Percentiles rank a stretch among this genome's conserved stretches.
Conservation (phyloP, 225 moss, liverwort and hornwort species). For the Physcomitrium patens region DNA sequence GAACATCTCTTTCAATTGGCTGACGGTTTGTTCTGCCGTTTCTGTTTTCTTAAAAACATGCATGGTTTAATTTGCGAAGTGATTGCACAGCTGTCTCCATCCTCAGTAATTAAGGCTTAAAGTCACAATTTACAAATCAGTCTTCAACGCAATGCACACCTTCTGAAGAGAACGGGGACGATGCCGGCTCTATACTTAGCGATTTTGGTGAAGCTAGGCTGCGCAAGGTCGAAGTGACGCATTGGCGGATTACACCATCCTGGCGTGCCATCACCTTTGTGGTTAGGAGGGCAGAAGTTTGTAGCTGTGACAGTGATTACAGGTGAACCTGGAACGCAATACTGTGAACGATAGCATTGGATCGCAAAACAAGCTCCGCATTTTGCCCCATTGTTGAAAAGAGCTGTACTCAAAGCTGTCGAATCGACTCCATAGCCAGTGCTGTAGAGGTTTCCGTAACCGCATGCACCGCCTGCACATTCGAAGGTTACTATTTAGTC, state of each 20-base stretch:
- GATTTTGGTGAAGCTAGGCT: constrained; percentile 69
- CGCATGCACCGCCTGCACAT: constrained; percentile 62
- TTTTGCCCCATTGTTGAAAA: constrained; percentile 66
- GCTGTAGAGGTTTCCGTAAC: constrained; percentile 64
- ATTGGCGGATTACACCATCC: constrained; percentile 89
- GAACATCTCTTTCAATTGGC: not conserved
- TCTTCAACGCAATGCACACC: constrained; percentile 40
- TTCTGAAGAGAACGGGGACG: constrained; percentile 79
- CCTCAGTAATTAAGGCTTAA: not conserved
- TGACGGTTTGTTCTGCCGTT: not conserved
- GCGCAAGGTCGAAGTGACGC: constrained; percentile 83
- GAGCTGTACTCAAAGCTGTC: constrained; percentile 58
- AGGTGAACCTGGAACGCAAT: constrained; percentile 67
- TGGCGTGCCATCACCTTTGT: constrained; percentile 63
- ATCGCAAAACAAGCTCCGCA: constrained; percentile 89
- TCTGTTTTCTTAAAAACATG: not conserved
- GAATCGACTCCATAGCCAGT: constrained; percentile 57
- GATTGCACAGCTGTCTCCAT: not conserved
- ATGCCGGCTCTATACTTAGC: constrained; percentile 76
- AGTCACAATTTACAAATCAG: constrained; percentile 1
- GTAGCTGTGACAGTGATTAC: constrained; percentile 76
- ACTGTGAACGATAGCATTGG: constrained; percentile 59
- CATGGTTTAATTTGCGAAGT: not conserved
- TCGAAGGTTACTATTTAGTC: not conserved
- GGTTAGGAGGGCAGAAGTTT: constrained; percentile 88